Evolutionary conservation across 257 asterid species (phyloP), one percentile per base, ranked within the genome.

Genomic region (Perilla frutescens): DNA sequence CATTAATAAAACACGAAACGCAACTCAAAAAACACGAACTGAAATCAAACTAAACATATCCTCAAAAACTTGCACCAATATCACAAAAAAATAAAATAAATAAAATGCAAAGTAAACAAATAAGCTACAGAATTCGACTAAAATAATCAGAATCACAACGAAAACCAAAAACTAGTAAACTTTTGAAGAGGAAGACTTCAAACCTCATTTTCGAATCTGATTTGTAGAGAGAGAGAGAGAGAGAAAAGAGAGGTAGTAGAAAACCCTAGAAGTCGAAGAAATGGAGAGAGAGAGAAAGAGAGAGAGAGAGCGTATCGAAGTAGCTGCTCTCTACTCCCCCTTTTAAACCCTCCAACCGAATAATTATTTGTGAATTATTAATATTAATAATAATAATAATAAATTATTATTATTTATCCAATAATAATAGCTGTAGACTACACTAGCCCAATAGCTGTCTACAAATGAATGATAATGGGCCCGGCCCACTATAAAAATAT

Each of bases 181-280:
- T 5, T 3, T 6, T 2, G 37, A 13, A 2, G 39, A 61, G n/a
- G 47, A 37, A 51, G 45, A 70, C 55, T 34, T 36, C 47, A 76
- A 0, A 87, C 96, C 96, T 89, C 96, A 89, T 89, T 49, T 84
- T 80, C 41, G 76, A 67, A 66, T 39, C 56, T 32, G 36, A 61
- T 26, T 20, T 39, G 15, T 1, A 64, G 59, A 32, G 61, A 75
- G 58, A 45, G 3, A 58, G 41, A 34, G 60, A 72, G 63, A 43
- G 3, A 48, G 43, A 50, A 62, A 59, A 44, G 67, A 58, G 70
- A 49, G 70, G 6, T 8, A 54, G 13, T 39, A n/a, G 57, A 56
- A 86, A 89, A 89, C 92, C 96, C 96, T 89, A 85, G 78, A 64
- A 76, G 73, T 29, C 9, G 71, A 32, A 58, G 55, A 57, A 48